phyloP scores from a whole-genome alignment of 2,329 filamentous ascomycete genomes.

The Fragosphaeria purpurea region DNA sequence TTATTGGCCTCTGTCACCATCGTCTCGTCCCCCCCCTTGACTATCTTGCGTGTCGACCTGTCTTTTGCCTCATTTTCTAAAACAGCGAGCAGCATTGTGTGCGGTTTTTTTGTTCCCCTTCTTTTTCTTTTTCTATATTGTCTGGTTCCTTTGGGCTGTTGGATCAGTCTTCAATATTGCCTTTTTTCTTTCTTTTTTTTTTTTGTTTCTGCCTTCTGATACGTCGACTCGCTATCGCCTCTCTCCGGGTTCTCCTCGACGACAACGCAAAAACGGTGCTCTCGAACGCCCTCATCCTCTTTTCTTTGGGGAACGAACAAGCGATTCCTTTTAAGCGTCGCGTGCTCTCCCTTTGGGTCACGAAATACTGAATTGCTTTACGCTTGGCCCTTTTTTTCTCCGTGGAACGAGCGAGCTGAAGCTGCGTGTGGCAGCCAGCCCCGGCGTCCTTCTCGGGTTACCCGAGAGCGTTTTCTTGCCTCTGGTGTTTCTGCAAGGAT shows the following conservation, averaged over 20 bases:
- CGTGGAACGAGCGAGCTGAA: too few species aligned
- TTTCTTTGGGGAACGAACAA: too few species aligned
- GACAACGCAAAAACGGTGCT: too few species aligned
- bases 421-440: too few species aligned
- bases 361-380: too few species aligned
- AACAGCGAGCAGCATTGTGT: not conserved
- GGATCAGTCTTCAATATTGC: not conserved
- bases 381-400: too few species aligned
- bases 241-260: not conserved
- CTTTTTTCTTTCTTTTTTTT: not conserved
- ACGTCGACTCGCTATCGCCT: not conserved
- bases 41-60: not conserved
- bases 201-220: not conserved
- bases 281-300: too few species aligned
- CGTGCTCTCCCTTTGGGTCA: not conserved
- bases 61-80: too few species aligned
- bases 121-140: not conserved
- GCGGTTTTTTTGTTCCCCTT: not conserved
- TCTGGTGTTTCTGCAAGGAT: not conserved
- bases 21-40: not conserved
- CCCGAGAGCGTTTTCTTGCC: not conserved
- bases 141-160: not conserved
- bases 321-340: not conserved
- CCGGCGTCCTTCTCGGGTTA: not conserved
- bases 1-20: constrained; percentile 2